These are phyloP conservation scores for Cladosporium austrohemisphaericum DNA, from an alignment of 2,329 filamentous ascomycete species.

Conservation along the genomic window DNA sequence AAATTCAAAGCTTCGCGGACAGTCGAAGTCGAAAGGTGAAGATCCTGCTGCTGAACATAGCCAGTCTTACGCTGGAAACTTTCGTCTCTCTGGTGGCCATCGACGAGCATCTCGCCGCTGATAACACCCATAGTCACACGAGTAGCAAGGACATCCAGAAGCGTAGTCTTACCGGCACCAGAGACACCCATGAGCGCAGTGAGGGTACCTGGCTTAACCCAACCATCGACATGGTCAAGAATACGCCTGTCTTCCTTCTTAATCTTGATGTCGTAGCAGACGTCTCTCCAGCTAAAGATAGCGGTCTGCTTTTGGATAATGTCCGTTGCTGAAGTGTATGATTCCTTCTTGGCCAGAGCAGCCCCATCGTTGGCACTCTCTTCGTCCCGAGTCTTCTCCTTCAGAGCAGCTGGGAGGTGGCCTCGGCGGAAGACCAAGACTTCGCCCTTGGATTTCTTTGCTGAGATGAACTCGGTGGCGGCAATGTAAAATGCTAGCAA, in stretches of 20 bases:
- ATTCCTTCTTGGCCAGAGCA: constrained; percentile 34
- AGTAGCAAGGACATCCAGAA: constrained; percentile 80
- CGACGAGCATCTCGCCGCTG: constrained; percentile 79
- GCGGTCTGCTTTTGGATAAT: constrained; percentile 62
- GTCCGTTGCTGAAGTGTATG: constrained; percentile 39
- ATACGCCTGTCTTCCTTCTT: constrained; percentile 72
- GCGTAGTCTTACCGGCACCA: constrained; percentile 90
- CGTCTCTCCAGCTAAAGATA: constrained; percentile 80
- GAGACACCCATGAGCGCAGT: constrained; percentile 90
- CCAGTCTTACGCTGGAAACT: constrained; percentile 91
- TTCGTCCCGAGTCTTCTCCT: constrained; percentile 43
- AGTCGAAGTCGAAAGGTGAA: constrained; percentile 78
- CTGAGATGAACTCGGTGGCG: constrained; percentile 45
- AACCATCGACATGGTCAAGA: constrained; percentile 81
- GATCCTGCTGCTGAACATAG: constrained; percentile 80
- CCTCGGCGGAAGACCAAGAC: constrained; percentile 49
- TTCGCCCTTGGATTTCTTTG: constrained; percentile 51
- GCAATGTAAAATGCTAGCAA: constrained; percentile 42
- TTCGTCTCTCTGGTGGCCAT: constrained; percentile 67
- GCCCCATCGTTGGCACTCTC: constrained; percentile 36
- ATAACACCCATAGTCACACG: constrained; percentile 87
- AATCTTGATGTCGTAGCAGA: constrained; percentile 77
- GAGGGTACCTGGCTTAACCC: constrained; percentile 87
- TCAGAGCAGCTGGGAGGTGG: constrained; percentile 49
- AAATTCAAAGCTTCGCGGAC: constrained; percentile 86